A percentile compares a stretch with the other conserved stretches of the same genome.
phyloP scores from a whole-genome alignment of 257 asterid species.

The Datura wrightii region DNA sequence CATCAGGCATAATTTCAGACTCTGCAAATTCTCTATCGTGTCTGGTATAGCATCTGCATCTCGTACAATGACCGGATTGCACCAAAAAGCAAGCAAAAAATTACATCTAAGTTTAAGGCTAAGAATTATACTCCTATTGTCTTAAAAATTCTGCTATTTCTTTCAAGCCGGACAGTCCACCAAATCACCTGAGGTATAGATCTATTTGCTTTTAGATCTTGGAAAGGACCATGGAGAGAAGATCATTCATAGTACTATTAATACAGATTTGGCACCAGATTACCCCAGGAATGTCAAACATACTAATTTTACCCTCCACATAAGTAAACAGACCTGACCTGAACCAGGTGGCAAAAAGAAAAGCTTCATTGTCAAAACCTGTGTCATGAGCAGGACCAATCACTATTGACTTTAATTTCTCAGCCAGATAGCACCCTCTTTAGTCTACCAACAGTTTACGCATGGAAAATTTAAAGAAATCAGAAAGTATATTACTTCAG shows the following conservation, averaged over 20 bases:
- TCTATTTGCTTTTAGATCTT: neutral
- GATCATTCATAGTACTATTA: neutral
- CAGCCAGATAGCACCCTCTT: neutral
- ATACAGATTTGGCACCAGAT: neutral
- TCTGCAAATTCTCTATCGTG: neutral
- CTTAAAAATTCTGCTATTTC: neutral
- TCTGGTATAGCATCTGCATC: slow-evolving; percentile 16
- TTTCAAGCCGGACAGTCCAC: no score
- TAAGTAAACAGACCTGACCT: neutral
- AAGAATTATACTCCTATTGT: neutral
- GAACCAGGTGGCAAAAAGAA: neutral
- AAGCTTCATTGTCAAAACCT: neutral
- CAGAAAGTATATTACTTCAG: no score
- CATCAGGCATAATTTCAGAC: neutral
- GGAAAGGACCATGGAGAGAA: neutral
- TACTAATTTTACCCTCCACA: neutral
- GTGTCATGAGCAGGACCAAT: neutral
- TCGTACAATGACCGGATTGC: neutral
- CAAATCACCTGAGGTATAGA: no score
- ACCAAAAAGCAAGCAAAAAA: no score
- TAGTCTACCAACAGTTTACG: no score
- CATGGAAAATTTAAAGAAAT: no score
- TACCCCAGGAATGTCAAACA: neutral
- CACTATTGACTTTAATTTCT: neutral
- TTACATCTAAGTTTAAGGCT: neutral